Base-by-base conservation (phyloP, 2,329 filamentous ascomycete genomes). In the Dryadomyces sulphureus region DNA sequence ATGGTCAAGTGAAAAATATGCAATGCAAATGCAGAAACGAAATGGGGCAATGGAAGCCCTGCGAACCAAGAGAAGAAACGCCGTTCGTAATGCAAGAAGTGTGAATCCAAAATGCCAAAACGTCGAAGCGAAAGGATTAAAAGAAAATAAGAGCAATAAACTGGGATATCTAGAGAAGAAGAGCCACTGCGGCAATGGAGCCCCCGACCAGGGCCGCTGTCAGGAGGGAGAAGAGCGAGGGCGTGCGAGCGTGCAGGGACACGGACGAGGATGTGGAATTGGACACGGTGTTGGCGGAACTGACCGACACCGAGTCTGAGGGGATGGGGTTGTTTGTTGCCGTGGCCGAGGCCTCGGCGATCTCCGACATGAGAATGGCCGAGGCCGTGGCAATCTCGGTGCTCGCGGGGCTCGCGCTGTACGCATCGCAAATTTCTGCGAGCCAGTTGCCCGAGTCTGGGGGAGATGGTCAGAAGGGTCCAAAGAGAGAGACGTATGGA, bases 301-400 rank as follows among this genome's bases (percentile, higher is more conserved):
- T 45, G 3, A 45, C 45, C 6, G 44, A 27, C 4, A 22, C 45
- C 8, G 48, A 25, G 12, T 43, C 21, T 8, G 42, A 41, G 1
- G 50, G 47, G 11, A 50, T 45, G 19, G 52, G 52, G 36, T 54
- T 50, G 27, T 48, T 24, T 7, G 53, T 54, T 2, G 53, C 51
- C 36, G 51, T 54, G 4, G 50, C 47, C 9, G 41, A 40, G 12
- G 49, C 52, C 3, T 46, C 38, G 9, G 46, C 27, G 19, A 53
- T 48, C 41, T 51, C 49, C 1, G 48, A 46, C 1, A 47, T 16
- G 11, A 54, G 5, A 2, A 50, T 11, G 0, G 43, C 32, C 20
- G 50, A 51, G 4, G 53, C 53, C 9, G 42, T 32, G 12, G 48
- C 41, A 4, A 54, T 35, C 27, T 38, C 50, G 2, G 45, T 25